Evolutionary conservation across 1,139 yeast genomes (phyloP).

Genomic region (Hyphopichia wangnamkhiaoensis): DNA sequence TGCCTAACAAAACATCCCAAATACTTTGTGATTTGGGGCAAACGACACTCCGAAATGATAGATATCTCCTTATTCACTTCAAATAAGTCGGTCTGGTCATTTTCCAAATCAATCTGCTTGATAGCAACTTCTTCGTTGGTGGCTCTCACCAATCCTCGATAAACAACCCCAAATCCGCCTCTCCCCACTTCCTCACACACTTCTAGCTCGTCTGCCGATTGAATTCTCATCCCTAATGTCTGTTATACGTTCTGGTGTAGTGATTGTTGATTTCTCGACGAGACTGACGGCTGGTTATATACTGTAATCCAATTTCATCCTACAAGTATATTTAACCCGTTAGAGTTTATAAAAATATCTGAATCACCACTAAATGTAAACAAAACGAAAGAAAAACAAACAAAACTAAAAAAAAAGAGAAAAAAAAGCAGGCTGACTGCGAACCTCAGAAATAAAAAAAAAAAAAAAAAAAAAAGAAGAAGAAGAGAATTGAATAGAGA

Average conservation of each 20-base stretch:
- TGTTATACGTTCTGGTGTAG: too few species aligned
- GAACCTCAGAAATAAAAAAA: not conserved
- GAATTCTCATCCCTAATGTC: conserved; percentile 17
- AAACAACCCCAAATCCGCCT: conserved; percentile 89
- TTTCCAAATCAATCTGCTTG: conserved; percentile 77
- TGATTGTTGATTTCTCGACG: too few species aligned
- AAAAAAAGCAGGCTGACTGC: not conserved
- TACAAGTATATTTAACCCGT: too few species aligned
- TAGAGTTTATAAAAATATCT: too few species aligned
- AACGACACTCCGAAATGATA: conserved; percentile 72
- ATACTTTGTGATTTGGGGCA: conserved; percentile 70
- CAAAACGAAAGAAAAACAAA: not conserved
- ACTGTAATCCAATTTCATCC: too few species aligned
- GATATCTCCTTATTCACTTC: conserved; percentile 82
- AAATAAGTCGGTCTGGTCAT: conserved; percentile 70
- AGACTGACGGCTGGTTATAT: too few species aligned
- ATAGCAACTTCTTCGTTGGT: conserved; percentile 59
- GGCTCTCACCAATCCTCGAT: conserved; percentile 62
- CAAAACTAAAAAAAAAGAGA: not conserved
- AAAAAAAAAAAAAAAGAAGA: not conserved
- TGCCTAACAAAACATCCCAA: conserved; percentile 81
- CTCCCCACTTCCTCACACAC: conserved; percentile 79
- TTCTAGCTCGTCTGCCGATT: conserved; percentile 44
- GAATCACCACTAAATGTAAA: conserved; percentile 1
- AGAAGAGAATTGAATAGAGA: not conserved